These are phyloP conservation scores for Nakazawaea pomicola DNA, from an alignment of 805 yeast species.

Conservation along the genomic window DNA sequence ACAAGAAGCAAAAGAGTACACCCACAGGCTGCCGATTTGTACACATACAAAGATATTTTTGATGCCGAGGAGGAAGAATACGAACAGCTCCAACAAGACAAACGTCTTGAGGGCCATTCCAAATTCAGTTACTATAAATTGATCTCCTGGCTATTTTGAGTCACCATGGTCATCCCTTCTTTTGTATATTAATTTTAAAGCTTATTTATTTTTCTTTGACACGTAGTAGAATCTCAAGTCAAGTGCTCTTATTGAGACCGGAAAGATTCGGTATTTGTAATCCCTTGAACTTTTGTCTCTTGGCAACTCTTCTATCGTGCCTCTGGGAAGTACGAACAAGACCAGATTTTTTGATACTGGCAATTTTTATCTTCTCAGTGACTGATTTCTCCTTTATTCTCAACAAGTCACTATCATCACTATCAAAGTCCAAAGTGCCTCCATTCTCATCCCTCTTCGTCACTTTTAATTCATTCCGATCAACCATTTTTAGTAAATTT, in stretches of 20 bases:
- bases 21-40: slow-evolving; percentile 58
- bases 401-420: neutral
- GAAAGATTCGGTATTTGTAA: too few species aligned
- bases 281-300: neutral
- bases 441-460: neutral
- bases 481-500: neutral
- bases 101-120: slow-evolving; percentile 11
- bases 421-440: neutral
- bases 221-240: neutral
- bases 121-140: slow-evolving; percentile 5
- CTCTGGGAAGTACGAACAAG: too few species aligned
- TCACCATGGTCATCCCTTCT: neutral
- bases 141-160: slow-evolving; percentile 11
- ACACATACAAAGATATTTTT: slow-evolving; percentile 48
- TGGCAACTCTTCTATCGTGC: neutral
- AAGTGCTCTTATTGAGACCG: too few species aligned
- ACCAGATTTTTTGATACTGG: too few species aligned
- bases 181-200: neutral
- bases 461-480: too few species aligned
- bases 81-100: slow-evolving; percentile 15
- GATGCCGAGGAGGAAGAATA: slow-evolving; percentile 47
- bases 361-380: neutral
- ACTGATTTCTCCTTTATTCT: neutral
- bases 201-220: neutral
- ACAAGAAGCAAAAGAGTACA: slow-evolving; percentile 42